Conservation (phyloP, 257 asterid genomes). For the Fraxinus pennsylvanica region DNA sequence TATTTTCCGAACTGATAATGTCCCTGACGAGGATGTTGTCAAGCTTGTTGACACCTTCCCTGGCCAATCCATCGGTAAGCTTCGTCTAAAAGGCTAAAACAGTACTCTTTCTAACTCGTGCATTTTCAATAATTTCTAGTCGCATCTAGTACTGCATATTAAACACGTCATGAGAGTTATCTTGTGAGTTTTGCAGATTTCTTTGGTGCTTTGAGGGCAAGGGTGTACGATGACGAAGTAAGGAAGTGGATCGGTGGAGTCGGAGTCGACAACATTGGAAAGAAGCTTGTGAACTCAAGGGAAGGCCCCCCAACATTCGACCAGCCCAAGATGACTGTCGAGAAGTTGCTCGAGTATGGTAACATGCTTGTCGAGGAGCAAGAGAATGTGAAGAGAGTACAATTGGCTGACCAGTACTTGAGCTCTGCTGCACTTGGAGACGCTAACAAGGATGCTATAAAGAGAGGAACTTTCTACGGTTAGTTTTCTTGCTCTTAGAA, state of each 20-base stretch:
- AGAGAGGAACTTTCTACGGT: constrained; percentile 59
- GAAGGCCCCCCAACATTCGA: constrained; percentile 74
- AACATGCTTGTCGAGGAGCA: constrained; percentile 78
- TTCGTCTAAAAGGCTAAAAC: not conserved
- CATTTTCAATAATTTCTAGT: not conserved
- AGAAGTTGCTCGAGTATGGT: constrained; percentile 73
- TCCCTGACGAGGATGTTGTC: constrained; percentile 48
- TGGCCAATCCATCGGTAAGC: constrained; percentile 82
- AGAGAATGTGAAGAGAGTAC: constrained; percentile 91
- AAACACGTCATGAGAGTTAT: not conserved
- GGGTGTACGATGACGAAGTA: constrained; percentile 81
- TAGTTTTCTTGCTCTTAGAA: not conserved
- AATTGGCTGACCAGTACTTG: constrained; percentile 68
- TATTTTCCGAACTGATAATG: constrained; percentile 65
- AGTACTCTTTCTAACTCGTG: not conserved
- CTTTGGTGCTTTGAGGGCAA: constrained; percentile 87
- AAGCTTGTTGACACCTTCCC: constrained; percentile 79
- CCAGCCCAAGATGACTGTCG: constrained; percentile 69
- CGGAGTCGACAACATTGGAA: constrained; percentile 62
- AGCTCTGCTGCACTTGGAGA: constrained; percentile 80
- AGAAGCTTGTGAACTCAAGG: constrained; percentile 73
- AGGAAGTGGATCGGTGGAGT: constrained; percentile 55
- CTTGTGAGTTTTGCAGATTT: constrained; percentile 45
- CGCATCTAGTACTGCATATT: not conserved
- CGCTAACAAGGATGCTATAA: constrained; percentile 67